Percentiles rank a stretch among this genome's conserved stretches.
Conservation (phyloP, 1,284 basidiomycete genomes). For the Wolfiporia cocos region DNA sequence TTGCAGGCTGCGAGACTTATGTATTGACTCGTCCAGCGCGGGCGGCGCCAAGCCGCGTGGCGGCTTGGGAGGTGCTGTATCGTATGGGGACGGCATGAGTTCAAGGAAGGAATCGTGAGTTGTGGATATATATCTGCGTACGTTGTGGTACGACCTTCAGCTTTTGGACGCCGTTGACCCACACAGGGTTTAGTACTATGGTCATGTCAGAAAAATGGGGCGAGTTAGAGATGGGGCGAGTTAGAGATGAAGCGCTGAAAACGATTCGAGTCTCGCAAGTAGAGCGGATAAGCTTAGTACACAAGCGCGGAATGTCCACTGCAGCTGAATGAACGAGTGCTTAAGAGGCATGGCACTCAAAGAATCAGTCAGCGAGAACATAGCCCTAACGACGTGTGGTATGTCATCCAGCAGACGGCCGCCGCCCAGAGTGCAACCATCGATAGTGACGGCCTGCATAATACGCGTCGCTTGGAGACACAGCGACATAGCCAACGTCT, state of each 20-base stretch:
- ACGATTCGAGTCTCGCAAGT: neutral
- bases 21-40: slow-evolving; percentile 46
- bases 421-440: too few species aligned
- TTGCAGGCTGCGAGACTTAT: slow-evolving; percentile 53
- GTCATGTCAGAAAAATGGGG: slow-evolving; percentile 40
- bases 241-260: neutral
- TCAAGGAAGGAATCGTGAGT: slow-evolving; percentile 2
- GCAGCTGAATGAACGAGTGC: too few species aligned
- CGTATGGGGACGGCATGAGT: too few species aligned
- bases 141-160: slow-evolving; percentile 54
- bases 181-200: slow-evolving; percentile 63
- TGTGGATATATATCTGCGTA: slow-evolving; percentile 29
- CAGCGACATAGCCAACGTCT: neutral
- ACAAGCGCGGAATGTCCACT: too few species aligned
- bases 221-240: neutral
- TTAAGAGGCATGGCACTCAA: too few species aligned
- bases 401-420: too few species aligned
- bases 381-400: too few species aligned
- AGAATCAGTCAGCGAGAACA: too few species aligned
- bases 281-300: too few species aligned
- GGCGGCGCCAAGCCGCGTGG: slow-evolving; percentile 62
- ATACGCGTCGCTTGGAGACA: slow-evolving; percentile 6
- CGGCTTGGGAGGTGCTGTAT: slow-evolving; percentile 39
- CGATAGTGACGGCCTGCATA: too few species aligned
- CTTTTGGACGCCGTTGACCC: slow-evolving; percentile 60